Percentiles rank a stretch among this genome's conserved stretches.
Conservation (phyloP, 495 filamentous ascomycete species). For the Pyronema omphalodes region DNA sequence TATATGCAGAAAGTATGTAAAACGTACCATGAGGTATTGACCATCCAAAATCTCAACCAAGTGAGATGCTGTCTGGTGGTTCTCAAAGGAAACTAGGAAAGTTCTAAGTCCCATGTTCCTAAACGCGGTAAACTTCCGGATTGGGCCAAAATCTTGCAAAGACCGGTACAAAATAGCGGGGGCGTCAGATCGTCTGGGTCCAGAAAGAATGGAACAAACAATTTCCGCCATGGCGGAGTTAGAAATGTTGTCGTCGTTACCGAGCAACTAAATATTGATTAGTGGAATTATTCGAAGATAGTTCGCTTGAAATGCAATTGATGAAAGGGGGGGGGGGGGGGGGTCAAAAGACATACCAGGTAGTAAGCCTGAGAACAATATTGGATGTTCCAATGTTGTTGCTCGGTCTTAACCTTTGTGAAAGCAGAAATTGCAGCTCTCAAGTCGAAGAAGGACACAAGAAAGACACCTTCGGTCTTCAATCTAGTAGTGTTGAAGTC, state of each 20-base stretch:
- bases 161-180: slow-evolving; percentile 7
- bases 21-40: slow-evolving; percentile 18
- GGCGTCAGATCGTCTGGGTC: slow-evolving; percentile 2
- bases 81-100: slow-evolving; percentile 16
- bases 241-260: background rate
- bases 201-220: slow-evolving; percentile 13
- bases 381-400: slow-evolving; percentile 9
- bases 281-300: background rate
- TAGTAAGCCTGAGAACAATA: slow-evolving; percentile 19
- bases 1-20: background rate
- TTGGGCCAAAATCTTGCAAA: slow-evolving; percentile 17
- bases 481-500: slow-evolving; percentile 19
- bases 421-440: slow-evolving; percentile 14
- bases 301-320: background rate
- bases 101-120: slow-evolving; percentile 8
- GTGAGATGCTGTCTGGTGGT: slow-evolving; percentile 10
- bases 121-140: slow-evolving; percentile 16
- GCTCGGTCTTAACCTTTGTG: slow-evolving; percentile 9
- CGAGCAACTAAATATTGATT: background rate
- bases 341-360: slow-evolving; percentile 13
- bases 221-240: slow-evolving; percentile 5
- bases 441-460: slow-evolving; percentile 19
- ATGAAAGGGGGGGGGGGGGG: background rate
- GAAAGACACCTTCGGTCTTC: slow-evolving; percentile 12
- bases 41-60: slow-evolving; percentile 18